Conservation (phyloP, 2,329 filamentous ascomycete genomes). For the Thermoascus crustaceus region DNA sequence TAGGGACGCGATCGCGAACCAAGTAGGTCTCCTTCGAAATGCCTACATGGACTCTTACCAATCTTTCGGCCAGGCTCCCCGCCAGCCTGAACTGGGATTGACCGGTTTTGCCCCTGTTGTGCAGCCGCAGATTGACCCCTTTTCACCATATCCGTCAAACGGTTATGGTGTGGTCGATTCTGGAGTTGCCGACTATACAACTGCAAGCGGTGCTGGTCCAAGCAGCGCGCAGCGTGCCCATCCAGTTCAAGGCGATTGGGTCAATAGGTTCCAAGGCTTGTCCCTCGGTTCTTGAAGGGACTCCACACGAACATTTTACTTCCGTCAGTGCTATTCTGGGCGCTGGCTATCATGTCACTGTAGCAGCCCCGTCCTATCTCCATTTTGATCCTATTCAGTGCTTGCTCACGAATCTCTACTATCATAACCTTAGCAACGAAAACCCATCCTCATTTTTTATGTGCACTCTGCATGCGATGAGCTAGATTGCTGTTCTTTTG, state of each 20-base stretch:
- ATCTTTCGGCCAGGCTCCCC: constrained; percentile 23
- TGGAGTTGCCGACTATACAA: constrained; percentile 23
- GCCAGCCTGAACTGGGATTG: constrained; percentile 24
- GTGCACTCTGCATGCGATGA: too few species aligned
- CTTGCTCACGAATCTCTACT: constrained; percentile 1
- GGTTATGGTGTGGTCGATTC: constrained; percentile 33
- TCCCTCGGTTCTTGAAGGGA: constrained; percentile 54
- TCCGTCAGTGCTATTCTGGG: not conserved
- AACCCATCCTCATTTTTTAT: too few species aligned
- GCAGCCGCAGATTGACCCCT: constrained; percentile 27
- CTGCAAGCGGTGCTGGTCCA: constrained; percentile 24
- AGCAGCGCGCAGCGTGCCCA: constrained; percentile 25
- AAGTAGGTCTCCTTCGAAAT: constrained; percentile 23
- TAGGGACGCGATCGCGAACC: constrained; percentile 20
- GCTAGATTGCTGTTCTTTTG: too few species aligned
- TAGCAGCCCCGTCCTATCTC: too few species aligned
- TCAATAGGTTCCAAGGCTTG: constrained; percentile 58
- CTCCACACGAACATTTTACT: not conserved
- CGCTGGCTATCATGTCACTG: too few species aligned
- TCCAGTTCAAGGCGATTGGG: constrained; percentile 48
- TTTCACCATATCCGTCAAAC: constrained; percentile 23
- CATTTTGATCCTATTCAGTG: not conserved
- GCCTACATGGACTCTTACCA: constrained; percentile 32
- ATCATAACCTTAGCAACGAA: too few species aligned
- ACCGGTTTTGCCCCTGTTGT: constrained; percentile 18